A percentile compares a stretch with the other conserved stretches of the same genome.
These are phyloP conservation scores for Blastocystis sp. DNA, from an alignment of 352 stramenopile genomes.

Conservation along the genomic window DNA sequence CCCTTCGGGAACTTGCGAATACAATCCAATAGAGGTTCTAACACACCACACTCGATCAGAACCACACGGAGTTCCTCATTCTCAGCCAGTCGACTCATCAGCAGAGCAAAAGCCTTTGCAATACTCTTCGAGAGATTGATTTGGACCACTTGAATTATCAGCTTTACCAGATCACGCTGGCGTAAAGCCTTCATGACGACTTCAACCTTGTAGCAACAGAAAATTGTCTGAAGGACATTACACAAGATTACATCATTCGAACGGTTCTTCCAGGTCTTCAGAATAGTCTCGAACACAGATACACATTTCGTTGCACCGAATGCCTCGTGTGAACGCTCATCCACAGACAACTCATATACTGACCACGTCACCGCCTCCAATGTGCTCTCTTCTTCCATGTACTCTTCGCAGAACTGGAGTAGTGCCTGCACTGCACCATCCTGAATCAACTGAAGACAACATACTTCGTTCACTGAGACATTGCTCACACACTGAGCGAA, in stretches of 20 bases:
- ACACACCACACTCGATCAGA: not conserved
- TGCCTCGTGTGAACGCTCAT: slow-evolving; percentile 9
- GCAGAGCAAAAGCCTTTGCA: slow-evolving; percentile 47
- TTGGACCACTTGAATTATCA: slow-evolving; percentile 30
- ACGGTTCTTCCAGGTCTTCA: slow-evolving; percentile 9
- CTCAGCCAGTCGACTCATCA: slow-evolving; percentile 46
- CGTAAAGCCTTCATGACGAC: not conserved
- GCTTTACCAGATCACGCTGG: not conserved
- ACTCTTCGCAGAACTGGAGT: slow-evolving; percentile 16
- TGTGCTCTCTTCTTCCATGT: slow-evolving; percentile 46
- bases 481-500: slow-evolving; percentile 38
- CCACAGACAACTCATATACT: slow-evolving; percentile 20
- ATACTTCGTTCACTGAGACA: slow-evolving; percentile 28
- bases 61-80: slow-evolving; percentile 28
- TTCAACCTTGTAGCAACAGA: slow-evolving; percentile 23
- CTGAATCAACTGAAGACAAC: slow-evolving; percentile 17
- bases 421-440: slow-evolving; percentile 28
- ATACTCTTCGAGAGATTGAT: slow-evolving; percentile 28
- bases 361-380: slow-evolving; percentile 13
- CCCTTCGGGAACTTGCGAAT: slow-evolving; percentile 44
- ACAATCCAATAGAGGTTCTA: slow-evolving; percentile 19
- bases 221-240: slow-evolving; percentile 33
- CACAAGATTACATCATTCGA: slow-evolving; percentile 52
- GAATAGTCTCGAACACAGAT: not conserved
- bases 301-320: slow-evolving; percentile 29